These are phyloP conservation scores for Candolleomyces aberdarensis DNA, from an alignment of 768 basidiomycete genomes.

Conservation along the genomic window DNA sequence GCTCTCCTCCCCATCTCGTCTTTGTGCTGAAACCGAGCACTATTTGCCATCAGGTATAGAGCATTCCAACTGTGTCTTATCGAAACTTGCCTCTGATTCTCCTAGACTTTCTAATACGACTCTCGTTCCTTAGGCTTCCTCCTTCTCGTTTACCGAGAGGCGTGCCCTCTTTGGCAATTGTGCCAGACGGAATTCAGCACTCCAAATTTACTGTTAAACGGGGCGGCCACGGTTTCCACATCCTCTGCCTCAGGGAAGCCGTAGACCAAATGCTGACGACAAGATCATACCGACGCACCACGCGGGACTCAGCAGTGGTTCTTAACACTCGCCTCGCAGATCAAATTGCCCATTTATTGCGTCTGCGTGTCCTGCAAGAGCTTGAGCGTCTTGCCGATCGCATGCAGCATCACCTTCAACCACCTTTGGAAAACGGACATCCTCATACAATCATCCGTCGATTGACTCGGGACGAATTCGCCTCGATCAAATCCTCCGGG, in stretches of 20 bases:
- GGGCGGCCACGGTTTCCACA: conserved; percentile 46
- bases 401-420: conserved; percentile 18
- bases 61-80: background rate
- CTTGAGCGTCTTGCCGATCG: conserved; percentile 54
- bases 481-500: conserved; percentile 41
- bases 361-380: conserved; percentile 74
- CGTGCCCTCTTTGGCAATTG: conserved; percentile 20
- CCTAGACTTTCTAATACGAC: conserved; percentile 65
- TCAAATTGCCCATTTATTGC: conserved; percentile 65
- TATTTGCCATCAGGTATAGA: conserved; percentile 13
- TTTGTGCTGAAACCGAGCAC: conserved; percentile 12
- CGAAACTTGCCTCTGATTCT: background rate
- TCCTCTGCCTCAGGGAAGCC: conserved; percentile 58
- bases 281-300: conserved; percentile 31
- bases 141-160: conserved; percentile 8
- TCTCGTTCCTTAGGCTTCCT: conserved; percentile 48
- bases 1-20: conserved; percentile 12
- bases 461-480: conserved; percentile 63
- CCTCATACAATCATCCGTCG: conserved; percentile 48
- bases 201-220: conserved; percentile 51
- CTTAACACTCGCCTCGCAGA: conserved; percentile 36
- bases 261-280: conserved; percentile 35
- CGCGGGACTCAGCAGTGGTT: conserved; percentile 31
- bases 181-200: conserved; percentile 65
- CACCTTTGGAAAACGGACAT: conserved; percentile 7